Conservation (phyloP, 164 flowering plant species). For the Sextonia rubra region DNA sequence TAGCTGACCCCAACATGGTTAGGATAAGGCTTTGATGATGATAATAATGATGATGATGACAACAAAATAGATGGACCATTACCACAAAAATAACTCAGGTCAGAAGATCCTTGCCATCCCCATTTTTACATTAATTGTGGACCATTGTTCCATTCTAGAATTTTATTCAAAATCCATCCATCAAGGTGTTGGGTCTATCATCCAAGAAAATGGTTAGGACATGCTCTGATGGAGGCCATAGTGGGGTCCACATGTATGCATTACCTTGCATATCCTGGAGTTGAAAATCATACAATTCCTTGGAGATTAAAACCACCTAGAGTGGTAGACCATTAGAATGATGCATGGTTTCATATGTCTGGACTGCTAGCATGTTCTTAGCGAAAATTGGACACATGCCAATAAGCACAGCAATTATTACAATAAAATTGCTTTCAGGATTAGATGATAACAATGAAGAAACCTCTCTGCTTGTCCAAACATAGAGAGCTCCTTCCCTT, state of each 20-base stretch:
- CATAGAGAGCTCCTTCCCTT: constrained; percentile 90
- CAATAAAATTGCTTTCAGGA: neutral
- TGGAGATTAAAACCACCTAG: neutral
- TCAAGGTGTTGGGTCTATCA: neutral
- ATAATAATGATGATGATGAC: too few relatives aligned
- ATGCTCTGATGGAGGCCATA: neutral
- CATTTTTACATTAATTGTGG: neutral
- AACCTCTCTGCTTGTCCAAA: constrained; percentile 88
- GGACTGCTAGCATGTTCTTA: neutral
- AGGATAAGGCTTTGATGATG: too few relatives aligned
- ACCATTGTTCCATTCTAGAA: neutral
- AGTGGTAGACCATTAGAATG: neutral
- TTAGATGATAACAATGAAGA: neutral
- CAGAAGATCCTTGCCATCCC: neutral
- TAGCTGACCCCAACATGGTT: too few relatives aligned
- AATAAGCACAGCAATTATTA: neutral
- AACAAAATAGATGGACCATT: too few relatives aligned
- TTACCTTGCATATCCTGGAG: too few relatives aligned
- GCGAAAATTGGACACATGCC: neutral
- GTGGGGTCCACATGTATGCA: neutral
- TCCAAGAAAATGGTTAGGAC: neutral
- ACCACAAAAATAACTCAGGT: too few relatives aligned
- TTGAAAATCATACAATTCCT: neutral
- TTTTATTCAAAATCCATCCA: neutral
- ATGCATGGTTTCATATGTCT: neutral